Base-by-base conservation (phyloP, 768 basidiomycete genomes). In the Leccinum boreale region DNA sequence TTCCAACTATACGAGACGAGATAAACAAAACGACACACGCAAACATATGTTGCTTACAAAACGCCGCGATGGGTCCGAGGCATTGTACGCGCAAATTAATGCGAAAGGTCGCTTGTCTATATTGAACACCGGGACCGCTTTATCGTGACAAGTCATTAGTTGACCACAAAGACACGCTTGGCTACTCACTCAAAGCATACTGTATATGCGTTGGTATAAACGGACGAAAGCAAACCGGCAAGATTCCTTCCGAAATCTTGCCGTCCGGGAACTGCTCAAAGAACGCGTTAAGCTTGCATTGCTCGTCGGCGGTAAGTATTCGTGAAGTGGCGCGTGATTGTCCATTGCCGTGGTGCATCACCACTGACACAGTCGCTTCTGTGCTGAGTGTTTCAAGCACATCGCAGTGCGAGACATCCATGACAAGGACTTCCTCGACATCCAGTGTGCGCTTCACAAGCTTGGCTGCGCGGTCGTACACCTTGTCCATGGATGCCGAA, bases 71-170 rank as follows among this genome's bases (percentile, higher is more conserved):
- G 90, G 85, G 55, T 90, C 85, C 12, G 85, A 85, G 0, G 87
- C 87, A 72, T 94, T 97, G 73, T 94, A 96, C 5, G 92, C 93
- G 63, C 92, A 94, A 19, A 98, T 78, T 65, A 97, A 71, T 7
- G 92, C 92, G 65, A 97, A 96, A 11, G 94, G 92, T 52, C 89
- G 83, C 74, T 93, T 91, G 74, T 96, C 92, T 53, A 96, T 85
- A 63, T 95, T 94, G 71, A 91, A 95, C 51, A 96, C 89, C 6
- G 94, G 94, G 6, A 96, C 94, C 56, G 86, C 92, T 92, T 60
- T 39, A 31, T 14, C 12, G n/a, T 7, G 24, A 23, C 52, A 54
- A 52, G 53, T 60, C 45, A 31, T 57, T 55, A 55, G 39, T 39
- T 58, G 29, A 52, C 44, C 50, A 21, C 36, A 12, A n/a, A 45